Conservation (phyloP, 1,139 yeast genomes). For the Yamadazyma atmosphaerica region DNA sequence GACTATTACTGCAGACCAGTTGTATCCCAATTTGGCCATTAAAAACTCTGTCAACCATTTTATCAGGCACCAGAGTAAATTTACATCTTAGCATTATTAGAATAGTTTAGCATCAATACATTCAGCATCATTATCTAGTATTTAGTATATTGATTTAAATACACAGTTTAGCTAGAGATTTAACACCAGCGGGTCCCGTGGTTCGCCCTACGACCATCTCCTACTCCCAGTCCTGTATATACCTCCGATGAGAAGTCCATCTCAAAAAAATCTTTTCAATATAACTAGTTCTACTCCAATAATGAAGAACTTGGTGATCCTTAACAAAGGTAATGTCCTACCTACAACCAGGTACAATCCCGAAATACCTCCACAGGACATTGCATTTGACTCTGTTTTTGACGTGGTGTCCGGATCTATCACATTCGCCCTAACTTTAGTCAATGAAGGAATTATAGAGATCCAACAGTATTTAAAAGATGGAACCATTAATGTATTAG, state of each 20-base stretch:
- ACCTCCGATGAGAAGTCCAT: conserved; percentile 1
- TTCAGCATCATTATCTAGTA: too few relatives aligned
- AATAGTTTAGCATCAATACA: background rate
- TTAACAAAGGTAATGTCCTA: conserved; percentile 54
- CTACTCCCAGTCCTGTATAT: background rate
- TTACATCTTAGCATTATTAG: background rate
- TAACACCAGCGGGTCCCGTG: too few relatives aligned
- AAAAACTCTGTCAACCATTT: conserved; percentile 36
- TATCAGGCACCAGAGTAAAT: background rate
- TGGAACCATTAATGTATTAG: conserved; percentile 54
- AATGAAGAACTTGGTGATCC: conserved; percentile 61
- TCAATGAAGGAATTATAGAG: conserved; percentile 55
- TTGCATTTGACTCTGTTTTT: conserved; percentile 76
- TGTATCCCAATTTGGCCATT: conserved; percentile 45
- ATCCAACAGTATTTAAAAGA: conserved; percentile 56
- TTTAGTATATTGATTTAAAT: too few relatives aligned
- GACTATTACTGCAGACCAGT: conserved; percentile 34
- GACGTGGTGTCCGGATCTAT: conserved; percentile 76
- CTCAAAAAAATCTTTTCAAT: conserved; percentile 1
- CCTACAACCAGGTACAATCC: conserved; percentile 58
- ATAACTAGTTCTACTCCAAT: background rate
- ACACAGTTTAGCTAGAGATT: too few relatives aligned
- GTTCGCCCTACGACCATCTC: too few relatives aligned
- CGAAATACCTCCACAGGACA: conserved; percentile 55
- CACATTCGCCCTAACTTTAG: conserved; percentile 64